Percentiles rank a stretch among this genome's conserved stretches.
These are phyloP conservation scores for Quercus cerris DNA, from an alignment of 306 rosid species.

Conservation along the genomic window DNA sequence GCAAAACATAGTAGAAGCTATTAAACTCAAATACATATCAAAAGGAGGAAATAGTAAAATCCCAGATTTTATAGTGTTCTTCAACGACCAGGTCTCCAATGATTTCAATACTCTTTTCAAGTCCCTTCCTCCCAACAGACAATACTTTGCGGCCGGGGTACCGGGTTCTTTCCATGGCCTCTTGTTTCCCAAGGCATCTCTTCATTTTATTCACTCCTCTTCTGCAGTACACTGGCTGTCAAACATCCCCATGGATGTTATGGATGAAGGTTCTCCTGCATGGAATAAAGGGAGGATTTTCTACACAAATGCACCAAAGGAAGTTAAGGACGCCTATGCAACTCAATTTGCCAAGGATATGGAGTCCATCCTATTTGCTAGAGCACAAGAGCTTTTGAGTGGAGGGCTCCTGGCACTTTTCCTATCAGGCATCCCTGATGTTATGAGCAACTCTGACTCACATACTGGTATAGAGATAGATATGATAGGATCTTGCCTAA, in stretches of 20 bases:
- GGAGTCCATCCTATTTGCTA: slow-evolving; percentile 19
- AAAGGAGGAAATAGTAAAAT: background rate
- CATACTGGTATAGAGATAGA: slow-evolving; percentile 14
- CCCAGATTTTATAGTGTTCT: slow-evolving; percentile 27
- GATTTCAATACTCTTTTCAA: slow-evolving; percentile 41
- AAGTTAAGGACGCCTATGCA: slow-evolving; percentile 30
- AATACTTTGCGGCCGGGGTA: slow-evolving; percentile 20
- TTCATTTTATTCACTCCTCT: slow-evolving; percentile 29
- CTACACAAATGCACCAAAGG: slow-evolving; percentile 18
- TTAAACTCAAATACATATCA: slow-evolving; percentile 8
- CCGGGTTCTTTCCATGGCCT: slow-evolving; percentile 38
- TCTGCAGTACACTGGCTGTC: slow-evolving; percentile 18
- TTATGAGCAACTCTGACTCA: background rate
- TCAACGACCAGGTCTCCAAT: slow-evolving; percentile 25
- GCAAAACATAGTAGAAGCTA: slow-evolving; percentile 24
- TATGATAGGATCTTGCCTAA: slow-evolving; percentile 33
- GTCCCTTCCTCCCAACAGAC: slow-evolving; percentile 14
- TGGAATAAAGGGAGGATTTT: slow-evolving; percentile 36
- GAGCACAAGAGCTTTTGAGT: slow-evolving; percentile 29
- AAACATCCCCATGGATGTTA: slow-evolving; percentile 20
- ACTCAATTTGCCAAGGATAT: slow-evolving; percentile 17
- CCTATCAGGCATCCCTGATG: slow-evolving; percentile 7
- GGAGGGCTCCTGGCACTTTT: slow-evolving; percentile 31
- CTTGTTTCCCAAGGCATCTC: slow-evolving; percentile 18
- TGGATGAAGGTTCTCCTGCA: slow-evolving; percentile 17